phyloP scores from a whole-genome alignment of 768 basidiomycete species.

The Chalciporus sphaerocephalus region DNA sequence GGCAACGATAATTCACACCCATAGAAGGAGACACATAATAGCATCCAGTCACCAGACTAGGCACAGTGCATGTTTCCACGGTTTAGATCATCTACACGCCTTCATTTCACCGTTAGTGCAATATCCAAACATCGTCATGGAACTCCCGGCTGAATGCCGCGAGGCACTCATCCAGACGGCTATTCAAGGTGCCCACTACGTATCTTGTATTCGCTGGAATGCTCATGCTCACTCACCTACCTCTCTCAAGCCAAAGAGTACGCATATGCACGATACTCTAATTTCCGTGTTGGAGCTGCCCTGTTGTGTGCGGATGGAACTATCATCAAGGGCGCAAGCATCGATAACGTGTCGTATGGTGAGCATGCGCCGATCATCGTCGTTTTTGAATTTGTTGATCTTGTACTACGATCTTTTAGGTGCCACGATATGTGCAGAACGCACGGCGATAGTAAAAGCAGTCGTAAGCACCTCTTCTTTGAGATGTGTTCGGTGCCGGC shows the following conservation, averaged over 20 bases:
- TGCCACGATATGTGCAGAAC: constrained; percentile 87
- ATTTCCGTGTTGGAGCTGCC: constrained; percentile 89
- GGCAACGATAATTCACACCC: too few relatives aligned
- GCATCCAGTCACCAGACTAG: too few relatives aligned
- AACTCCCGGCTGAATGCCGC: constrained; percentile 40
- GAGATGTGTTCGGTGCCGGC: neutral
- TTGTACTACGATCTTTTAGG: constrained; percentile 41
- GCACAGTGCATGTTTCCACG: too few relatives aligned
- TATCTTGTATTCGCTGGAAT: neutral
- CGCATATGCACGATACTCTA: constrained; percentile 80
- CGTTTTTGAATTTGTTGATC: neutral
- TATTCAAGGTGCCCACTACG: constrained; percentile 47
- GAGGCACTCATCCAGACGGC: constrained; percentile 53
- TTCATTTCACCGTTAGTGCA: too few relatives aligned
- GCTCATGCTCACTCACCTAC: neutral
- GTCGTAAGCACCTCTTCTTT: constrained; percentile 52
- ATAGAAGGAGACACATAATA: too few relatives aligned
- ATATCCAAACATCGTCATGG: neutral
- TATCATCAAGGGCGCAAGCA: constrained; percentile 80
- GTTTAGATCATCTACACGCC: too few relatives aligned
- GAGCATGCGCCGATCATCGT: constrained; percentile 1
- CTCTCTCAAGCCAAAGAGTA: constrained; percentile 53
- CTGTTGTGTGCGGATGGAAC: constrained; percentile 63
- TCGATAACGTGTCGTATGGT: constrained; percentile 95
- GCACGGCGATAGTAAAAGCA: constrained; percentile 87